Base-by-base conservation (phyloP, 2,329 filamentous ascomycete genomes). In the Anisogramma anomala region DNA sequence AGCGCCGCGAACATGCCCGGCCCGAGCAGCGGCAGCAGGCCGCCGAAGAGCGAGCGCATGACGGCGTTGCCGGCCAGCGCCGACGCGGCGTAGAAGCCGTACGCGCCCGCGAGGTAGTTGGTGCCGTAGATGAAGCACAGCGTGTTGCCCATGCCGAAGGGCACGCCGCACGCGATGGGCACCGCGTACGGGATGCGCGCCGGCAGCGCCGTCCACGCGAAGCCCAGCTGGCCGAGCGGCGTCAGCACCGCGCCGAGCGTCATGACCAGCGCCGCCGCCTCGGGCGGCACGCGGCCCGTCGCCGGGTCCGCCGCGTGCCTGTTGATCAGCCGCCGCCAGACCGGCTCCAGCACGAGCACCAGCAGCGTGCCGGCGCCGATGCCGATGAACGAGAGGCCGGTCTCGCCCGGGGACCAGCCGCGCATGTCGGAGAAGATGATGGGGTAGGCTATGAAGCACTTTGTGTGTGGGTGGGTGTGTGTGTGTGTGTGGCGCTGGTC, bases 131-230 rank as follows among this genome's bases (percentile, higher is more conserved):
- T 87, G 58, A 89, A 89, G 19, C 82, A 76, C 0, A 76, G 68
- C 3, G 74, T 77, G 51, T 87, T 88, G 1, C 84, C 84, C 0
- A 73, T 68, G 2, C 84, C 84, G 50, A 88, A 89, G 0, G 80
- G 79, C 6, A 89, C 72, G 1, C 84, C 83, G 1, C 82, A 82
- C 0, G 84, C 65, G 37, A 89, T 79, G 1, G 83, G 80, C 17
- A 77, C 67, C 15, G 86, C 77, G 81, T 84, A 93, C 56, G 85
- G 87, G 23, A 93, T 84, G 4, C 74, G 72, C 0, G 62, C 64
- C 0, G 87, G 87, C 0, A 86, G 74, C 46, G 80, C 87, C 0
- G 87, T 94, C 86, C 86, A 94, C 0, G 84, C 77, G 55, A 95
- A 95, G 58, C 80, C 82, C 18, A 95, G 72, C 59, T 94, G 81